Base-by-base conservation (phyloP, 2,329 filamentous ascomycete genomes). In the Atkinsonella hypoxylon region DNA sequence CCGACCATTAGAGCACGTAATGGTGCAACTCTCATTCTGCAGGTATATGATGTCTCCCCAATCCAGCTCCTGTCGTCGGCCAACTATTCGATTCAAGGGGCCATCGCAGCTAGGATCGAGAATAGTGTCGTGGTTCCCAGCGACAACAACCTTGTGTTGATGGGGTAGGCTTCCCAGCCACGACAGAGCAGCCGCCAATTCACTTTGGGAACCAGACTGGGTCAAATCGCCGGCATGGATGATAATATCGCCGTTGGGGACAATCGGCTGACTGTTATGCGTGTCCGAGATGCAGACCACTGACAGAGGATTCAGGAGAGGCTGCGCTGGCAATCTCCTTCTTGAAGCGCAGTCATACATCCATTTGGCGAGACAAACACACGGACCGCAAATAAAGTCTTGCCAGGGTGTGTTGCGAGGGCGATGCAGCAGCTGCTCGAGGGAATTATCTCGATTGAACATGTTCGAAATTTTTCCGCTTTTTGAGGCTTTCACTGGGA, bases 161-260 rank as follows among this genome's bases (percentile, higher is more conserved):
- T 73, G 70, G 1, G 67, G 61, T 48, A 68, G 67, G 0, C 54
- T 18, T 6, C 54, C 52, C 4, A 75, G 55, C 72, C 72, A 76
- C 32, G 55, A 49, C 12, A 74, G 54, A 4, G 64, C 55, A 5
- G 62, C 59, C 51, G 68, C 60, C 1, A 74, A 51, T 51, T 74
- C 71, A 2, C 59, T 54, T 31, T 66, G 61, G 0, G 68, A 66
- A n/a, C 71, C 72, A n/a, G 62, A 62, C 59, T 70, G 60, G 0
- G 70, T 71, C 10, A 76, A 61, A 51, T 75, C 72, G 11, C 72
- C 73, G 1, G 71, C 71, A 51, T 76, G 72, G 41, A 76, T 61
- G 13, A 77, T 65, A 2, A 76, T 58, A 50, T 76, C 72, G 0
- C 71, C 73, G 4, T 59, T 48, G 1, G 71, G 71, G 6, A 76